A percentile compares a stretch with the other conserved stretches of the same genome.
phyloP scores from a whole-genome alignment of 805 yeast species.

The Cyberlindnera mycetangii region DNA sequence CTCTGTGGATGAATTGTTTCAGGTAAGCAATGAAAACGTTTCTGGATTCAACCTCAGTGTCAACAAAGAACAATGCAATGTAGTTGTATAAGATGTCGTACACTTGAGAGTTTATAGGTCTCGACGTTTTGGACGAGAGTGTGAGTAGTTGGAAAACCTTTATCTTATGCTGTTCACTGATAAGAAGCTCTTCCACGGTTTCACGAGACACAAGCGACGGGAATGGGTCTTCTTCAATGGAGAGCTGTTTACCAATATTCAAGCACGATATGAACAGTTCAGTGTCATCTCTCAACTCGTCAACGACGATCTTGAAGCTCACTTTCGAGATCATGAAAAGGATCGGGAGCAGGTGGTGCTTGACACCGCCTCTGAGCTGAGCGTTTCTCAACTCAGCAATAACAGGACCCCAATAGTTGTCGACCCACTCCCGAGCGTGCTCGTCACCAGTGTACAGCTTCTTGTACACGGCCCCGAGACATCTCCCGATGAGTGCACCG shows the following conservation, averaged over 20 bases:
- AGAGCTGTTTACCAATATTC: constrained; percentile 61
- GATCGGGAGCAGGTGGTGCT: constrained; percentile 58
- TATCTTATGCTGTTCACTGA: constrained; percentile 44
- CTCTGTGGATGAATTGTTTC: constrained; percentile 58
- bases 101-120: constrained; percentile 45
- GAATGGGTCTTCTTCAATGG: constrained; percentile 50
- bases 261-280: constrained; percentile 49
- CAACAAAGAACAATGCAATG: constrained; percentile 55
- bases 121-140: constrained; percentile 58
- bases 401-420: constrained; percentile 24
- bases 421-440: constrained; percentile 23
- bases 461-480: constrained; percentile 41
- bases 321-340: constrained; percentile 52
- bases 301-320: constrained; percentile 40
- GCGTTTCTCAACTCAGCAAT: constrained; percentile 14
- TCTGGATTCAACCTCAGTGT: constrained; percentile 64
- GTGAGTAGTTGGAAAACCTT: constrained; percentile 60
- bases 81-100: constrained; percentile 42
- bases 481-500: constrained; percentile 65
- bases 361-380: constrained; percentile 40
- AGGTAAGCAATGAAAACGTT: constrained; percentile 61
- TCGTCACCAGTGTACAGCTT: constrained; percentile 33
- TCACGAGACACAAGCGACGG: constrained; percentile 35
- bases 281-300: constrained; percentile 30
- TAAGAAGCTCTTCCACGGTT: constrained; percentile 38